phyloP scores from a whole-genome alignment of 202 grass and related monocot genomes.

The Setaria italica region DNA sequence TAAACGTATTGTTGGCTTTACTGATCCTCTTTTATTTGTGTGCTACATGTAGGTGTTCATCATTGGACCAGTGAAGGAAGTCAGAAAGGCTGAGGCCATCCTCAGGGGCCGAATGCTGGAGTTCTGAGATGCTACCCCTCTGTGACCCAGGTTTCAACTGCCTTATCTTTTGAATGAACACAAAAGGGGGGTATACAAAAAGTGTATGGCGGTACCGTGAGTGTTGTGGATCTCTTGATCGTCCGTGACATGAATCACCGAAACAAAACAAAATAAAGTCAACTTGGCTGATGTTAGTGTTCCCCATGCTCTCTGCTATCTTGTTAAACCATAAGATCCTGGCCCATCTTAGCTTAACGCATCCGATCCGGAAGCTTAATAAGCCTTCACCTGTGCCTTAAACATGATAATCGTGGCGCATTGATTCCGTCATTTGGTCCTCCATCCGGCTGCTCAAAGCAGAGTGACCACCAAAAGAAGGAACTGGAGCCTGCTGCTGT shows the following conservation, averaged over 20 bases:
- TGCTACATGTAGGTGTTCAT: constrained; percentile 78
- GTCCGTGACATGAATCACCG: constrained; percentile 38
- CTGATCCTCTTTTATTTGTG: not conserved
- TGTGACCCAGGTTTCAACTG: constrained; percentile 26
- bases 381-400: constrained; percentile 1
- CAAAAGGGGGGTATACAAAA: constrained; percentile 37
- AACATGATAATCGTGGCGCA: not conserved
- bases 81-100: constrained; percentile 91
- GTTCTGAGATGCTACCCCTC: constrained; percentile 42
- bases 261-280: constrained; percentile 36
- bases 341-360: not conserved
- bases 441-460: not conserved
- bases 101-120: constrained; percentile 80
- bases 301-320: not conserved
- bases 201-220: constrained; percentile 29
- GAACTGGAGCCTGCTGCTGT: not conserved
- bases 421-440: constrained; percentile 7
- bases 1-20: constrained; percentile 1
- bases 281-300: constrained; percentile 12
- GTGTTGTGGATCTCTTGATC: constrained; percentile 26
- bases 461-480: not conserved
- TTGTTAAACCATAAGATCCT: not conserved
- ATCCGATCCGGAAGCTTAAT: not conserved
- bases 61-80: constrained; percentile 86
- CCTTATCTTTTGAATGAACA: constrained; percentile 43